These are phyloP conservation scores for Pterocarpus santalinus DNA, from an alignment of 306 rosid genomes.

Conservation along the genomic window DNA sequence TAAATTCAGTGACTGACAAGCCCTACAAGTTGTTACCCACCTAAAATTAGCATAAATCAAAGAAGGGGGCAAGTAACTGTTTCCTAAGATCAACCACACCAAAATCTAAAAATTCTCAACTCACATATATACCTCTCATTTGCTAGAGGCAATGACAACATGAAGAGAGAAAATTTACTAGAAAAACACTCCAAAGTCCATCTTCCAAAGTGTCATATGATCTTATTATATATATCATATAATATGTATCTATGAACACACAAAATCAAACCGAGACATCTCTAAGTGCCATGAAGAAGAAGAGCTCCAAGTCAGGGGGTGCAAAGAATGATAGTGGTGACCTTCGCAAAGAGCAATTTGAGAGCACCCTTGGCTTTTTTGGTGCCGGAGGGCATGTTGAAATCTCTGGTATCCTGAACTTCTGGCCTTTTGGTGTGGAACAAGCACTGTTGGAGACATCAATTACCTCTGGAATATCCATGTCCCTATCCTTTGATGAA, in stretches of 20 bases:
- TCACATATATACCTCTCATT: conserved; percentile 30
- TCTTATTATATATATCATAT: conserved; percentile 41
- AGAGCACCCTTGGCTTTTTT: conserved; percentile 70
- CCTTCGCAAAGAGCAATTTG: conserved; percentile 65
- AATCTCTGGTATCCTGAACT: conserved; percentile 79
- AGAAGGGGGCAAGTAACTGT: conserved; percentile 46
- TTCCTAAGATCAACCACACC: conserved; percentile 58
- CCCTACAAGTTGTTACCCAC: conserved; percentile 59
- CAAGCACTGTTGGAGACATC: conserved; percentile 53
- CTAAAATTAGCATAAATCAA: conserved; percentile 51
- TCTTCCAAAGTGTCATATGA: conserved; percentile 51
- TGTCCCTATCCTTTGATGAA: conserved; percentile 41
- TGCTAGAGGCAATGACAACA: conserved; percentile 1
- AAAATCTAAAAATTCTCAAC: conserved; percentile 44
- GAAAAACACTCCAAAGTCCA: conserved; percentile 54
- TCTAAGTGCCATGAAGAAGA: conserved; percentile 68
- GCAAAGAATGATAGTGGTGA: conserved; percentile 86
- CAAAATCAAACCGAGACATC: conserved; percentile 76
- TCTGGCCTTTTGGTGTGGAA: conserved; percentile 87
- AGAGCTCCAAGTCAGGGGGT: conserved; percentile 91
- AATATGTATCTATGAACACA: conserved; percentile 42
- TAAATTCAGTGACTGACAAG: conserved; percentile 56
- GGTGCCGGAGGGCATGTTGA: conserved; percentile 92
- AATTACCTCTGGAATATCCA: conserved; percentile 46
- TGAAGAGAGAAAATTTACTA: conserved; percentile 28